Percentiles rank a stretch among this genome's conserved stretches.
phyloP scores from a whole-genome alignment of 805 yeast species.

The Candida dendrica region DNA sequence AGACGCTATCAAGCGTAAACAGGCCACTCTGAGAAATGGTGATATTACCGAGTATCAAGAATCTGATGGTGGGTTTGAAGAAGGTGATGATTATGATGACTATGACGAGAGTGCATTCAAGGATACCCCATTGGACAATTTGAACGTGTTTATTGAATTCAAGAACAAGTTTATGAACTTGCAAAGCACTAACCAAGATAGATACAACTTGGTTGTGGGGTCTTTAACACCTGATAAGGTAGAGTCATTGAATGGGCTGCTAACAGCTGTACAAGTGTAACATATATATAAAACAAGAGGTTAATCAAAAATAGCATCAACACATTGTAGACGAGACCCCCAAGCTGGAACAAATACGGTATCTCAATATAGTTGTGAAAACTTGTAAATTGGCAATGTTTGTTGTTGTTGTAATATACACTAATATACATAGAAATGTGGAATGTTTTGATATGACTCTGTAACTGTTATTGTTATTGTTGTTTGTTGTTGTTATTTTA shows the following conservation, averaged over 20 bases:
- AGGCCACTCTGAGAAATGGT: conserved; percentile 49
- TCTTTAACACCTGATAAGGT: conserved; percentile 23
- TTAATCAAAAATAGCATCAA: not conserved
- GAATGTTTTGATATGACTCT: too few species aligned
- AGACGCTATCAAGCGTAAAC: conserved; percentile 59
- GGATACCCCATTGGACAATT: conserved; percentile 69
- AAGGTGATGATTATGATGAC: conserved; percentile 25
- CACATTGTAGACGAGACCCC: too few species aligned
- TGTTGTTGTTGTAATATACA: not conserved
- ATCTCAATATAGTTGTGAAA: too few species aligned
- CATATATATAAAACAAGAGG: not conserved
- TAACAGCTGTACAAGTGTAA: not conserved
- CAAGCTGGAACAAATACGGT: too few species aligned
- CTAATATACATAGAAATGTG: not conserved
- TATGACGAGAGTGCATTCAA: conserved; percentile 71
- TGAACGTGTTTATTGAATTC: conserved; percentile 64
- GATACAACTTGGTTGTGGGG: conserved; percentile 31
- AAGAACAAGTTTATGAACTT: conserved; percentile 44
- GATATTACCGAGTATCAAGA: conserved; percentile 21
- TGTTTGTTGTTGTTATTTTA: too few species aligned
- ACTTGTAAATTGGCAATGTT: too few species aligned
- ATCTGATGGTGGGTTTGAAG: conserved; percentile 14
- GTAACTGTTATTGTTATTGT: too few species aligned
- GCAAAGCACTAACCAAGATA: conserved; percentile 37
- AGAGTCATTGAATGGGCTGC: conserved; percentile 1